Evolutionary conservation across 1,284 basidiomycete species (phyloP).

Genomic region (Ceratobasidium sp.): DNA sequence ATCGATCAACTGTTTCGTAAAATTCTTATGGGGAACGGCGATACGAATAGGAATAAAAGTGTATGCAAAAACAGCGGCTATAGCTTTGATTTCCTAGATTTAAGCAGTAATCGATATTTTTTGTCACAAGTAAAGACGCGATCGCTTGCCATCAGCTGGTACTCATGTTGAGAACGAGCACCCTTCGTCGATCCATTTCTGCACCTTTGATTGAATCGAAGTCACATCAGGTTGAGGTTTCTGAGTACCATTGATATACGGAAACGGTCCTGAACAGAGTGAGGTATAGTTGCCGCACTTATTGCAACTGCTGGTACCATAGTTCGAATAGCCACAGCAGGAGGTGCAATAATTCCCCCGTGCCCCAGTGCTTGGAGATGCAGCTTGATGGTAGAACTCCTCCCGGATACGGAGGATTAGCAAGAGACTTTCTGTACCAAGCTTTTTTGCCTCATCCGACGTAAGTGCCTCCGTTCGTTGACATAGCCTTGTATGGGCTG

Average conservation of each 20-base stretch:
- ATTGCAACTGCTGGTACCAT: neutral
- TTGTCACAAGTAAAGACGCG: too few species aligned
- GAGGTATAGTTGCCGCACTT: too few species aligned
- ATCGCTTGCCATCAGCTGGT: too few species aligned
- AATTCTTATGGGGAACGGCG: too few species aligned
- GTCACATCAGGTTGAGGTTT: too few species aligned
- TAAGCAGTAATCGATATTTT: too few species aligned
- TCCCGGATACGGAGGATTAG: conserved; percentile 10
- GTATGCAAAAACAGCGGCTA: too few species aligned
- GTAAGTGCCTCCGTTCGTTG: neutral
- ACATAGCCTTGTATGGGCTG: conserved; percentile 3
- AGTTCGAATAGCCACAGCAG: neutral
- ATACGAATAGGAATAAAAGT: too few species aligned
- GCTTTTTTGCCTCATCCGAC: neutral
- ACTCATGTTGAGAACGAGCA: neutral
- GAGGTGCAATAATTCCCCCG: neutral
- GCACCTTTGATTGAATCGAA: neutral
- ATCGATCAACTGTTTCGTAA: too few species aligned
- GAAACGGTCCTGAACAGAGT: too few species aligned
- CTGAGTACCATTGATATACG: too few species aligned
- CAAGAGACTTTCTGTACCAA: neutral
- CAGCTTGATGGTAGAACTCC: neutral
- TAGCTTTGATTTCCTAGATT: too few species aligned
- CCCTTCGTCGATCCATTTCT: neutral
- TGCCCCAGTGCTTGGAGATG: neutral